A percentile compares a stretch with the other conserved stretches of the same genome.
phyloP scores from a whole-genome alignment of 2,329 filamentous ascomycete genomes.

The Aspergillus sp. region DNA sequence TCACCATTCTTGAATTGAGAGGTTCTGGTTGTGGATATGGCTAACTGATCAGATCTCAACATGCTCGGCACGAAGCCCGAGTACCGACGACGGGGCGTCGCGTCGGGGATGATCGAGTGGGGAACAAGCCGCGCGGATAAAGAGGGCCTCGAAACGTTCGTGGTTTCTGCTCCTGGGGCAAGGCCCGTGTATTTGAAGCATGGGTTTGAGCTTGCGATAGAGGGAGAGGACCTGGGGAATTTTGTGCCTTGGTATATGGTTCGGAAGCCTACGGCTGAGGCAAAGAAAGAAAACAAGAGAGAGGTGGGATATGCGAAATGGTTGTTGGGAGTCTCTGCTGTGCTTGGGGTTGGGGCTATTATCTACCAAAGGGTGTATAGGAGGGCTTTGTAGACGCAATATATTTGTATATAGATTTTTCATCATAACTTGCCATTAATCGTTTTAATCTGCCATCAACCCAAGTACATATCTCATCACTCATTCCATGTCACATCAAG shows the following conservation, averaged over 20 bases:
- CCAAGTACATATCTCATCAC: too few species aligned
- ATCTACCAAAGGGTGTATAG: not conserved
- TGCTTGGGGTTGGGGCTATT: not conserved
- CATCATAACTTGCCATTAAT: too few species aligned
- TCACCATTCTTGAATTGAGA: not conserved
- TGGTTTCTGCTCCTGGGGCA: constrained; percentile 39
- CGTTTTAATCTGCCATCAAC: too few species aligned
- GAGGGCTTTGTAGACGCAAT: not conserved
- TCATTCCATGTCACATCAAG: not conserved
- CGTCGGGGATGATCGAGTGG: constrained; percentile 36
- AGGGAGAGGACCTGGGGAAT: constrained; percentile 5
- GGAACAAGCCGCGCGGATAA: constrained; percentile 40
- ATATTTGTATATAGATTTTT: not conserved
- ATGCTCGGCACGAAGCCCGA: constrained; percentile 28
- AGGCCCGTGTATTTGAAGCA: constrained; percentile 42
- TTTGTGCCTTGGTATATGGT: constrained; percentile 18
- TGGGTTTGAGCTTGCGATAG: constrained; percentile 36
- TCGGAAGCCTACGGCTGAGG: not conserved
- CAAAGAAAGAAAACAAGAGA: too few species aligned
- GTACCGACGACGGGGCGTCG: constrained; percentile 27
- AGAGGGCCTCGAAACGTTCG: constrained; percentile 37
- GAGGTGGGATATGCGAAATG: not conserved
- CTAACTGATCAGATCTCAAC: constrained; percentile 24
- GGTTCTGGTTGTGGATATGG: not conserved
- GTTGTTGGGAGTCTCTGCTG: not conserved